Evolutionary conservation across 1,139 yeast genomes (phyloP).

Genomic region (Zhuliangozyma parablackwelliae): DNA sequence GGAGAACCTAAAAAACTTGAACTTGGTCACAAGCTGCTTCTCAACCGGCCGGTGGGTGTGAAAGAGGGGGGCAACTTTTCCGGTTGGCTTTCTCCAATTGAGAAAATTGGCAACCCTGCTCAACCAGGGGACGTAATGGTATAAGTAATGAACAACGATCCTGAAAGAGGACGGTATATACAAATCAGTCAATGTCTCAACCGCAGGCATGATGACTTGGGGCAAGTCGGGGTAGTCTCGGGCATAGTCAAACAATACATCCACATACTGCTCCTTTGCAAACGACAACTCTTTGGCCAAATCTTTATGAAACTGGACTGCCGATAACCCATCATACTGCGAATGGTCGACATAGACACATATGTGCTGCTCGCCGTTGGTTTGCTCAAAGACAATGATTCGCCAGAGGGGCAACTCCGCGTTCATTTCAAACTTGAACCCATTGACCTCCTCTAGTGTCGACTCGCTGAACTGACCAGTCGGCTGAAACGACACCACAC

Average conservation of each 20-base stretch:
- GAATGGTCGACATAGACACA: conserved; percentile 31
- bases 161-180: conserved; percentile 7
- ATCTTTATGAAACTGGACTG: conserved; percentile 27
- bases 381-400: conserved; percentile 18
- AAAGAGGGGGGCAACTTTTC: conserved; percentile 9
- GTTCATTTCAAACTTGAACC: conserved; percentile 13
- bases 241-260: conserved; percentile 9
- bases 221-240: conserved; percentile 9
- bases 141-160: conserved; percentile 4
- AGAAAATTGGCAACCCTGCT: conserved; percentile 3
- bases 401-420: conserved; percentile 28
- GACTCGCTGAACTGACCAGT: conserved; percentile 15
- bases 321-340: conserved; percentile 34
- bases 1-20: conserved; percentile 14
- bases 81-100: conserved; percentile 5
- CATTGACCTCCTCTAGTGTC: conserved; percentile 15
- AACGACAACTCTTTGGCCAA: conserved; percentile 15
- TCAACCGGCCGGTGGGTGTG: conserved; percentile 11
- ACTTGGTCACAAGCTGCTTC: conserved; percentile 11
- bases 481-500: conserved; percentile 19
- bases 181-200: conserved; percentile 12
- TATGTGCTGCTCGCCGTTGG: conserved; percentile 17
- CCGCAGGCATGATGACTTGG: conserved; percentile 5
- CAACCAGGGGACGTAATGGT: conserved; percentile 8
- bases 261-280: conserved; percentile 5